These are phyloP conservation scores for Periconia macrospinosa DNA, from an alignment of 2,329 filamentous ascomycete species.

Conservation along the genomic window DNA sequence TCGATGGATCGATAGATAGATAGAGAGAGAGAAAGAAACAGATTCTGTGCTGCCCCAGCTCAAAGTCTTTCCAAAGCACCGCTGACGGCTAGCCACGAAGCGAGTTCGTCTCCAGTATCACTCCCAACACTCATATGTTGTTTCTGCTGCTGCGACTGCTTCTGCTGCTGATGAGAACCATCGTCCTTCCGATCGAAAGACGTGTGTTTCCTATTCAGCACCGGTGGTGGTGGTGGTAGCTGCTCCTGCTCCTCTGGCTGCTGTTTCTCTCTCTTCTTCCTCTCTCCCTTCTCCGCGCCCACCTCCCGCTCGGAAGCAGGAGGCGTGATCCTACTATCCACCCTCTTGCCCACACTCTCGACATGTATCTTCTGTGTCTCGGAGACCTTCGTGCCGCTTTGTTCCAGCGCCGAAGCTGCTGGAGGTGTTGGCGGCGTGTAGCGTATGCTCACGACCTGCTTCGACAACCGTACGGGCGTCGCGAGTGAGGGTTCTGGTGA, in stretches of 20 bases:
- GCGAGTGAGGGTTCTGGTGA: neutral
- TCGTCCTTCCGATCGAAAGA: slow-evolving; percentile 3
- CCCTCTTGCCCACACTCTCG: neutral
- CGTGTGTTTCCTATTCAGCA: slow-evolving; percentile 10
- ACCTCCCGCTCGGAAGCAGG: neutral
- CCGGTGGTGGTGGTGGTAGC: too few relatives aligned
- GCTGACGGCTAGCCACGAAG: slow-evolving; percentile 19
- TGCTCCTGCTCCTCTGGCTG: too few relatives aligned
- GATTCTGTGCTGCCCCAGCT: neutral
- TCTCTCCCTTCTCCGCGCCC: neutral
- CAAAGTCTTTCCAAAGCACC: slow-evolving; percentile 14
- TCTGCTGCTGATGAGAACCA: too few relatives aligned
- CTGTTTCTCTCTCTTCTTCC: neutral
- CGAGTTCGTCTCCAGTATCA: slow-evolving; percentile 8
- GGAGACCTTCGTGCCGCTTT: neutral
- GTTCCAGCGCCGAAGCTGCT: neutral
- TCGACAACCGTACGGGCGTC: slow-evolving; percentile 5
- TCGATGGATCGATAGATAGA: neutral
- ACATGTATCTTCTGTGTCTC: neutral
- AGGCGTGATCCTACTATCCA: neutral
- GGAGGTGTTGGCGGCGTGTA: slow-evolving; percentile 3
- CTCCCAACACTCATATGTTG: neutral
- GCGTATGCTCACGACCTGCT: slow-evolving; percentile 18
- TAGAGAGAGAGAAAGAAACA: neutral
- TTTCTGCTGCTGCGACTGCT: neutral